These are phyloP conservation scores for Zymoseptoria pseudotritici DNA, from an alignment of 2,329 filamentous ascomycete genomes.

Conservation along the genomic window DNA sequence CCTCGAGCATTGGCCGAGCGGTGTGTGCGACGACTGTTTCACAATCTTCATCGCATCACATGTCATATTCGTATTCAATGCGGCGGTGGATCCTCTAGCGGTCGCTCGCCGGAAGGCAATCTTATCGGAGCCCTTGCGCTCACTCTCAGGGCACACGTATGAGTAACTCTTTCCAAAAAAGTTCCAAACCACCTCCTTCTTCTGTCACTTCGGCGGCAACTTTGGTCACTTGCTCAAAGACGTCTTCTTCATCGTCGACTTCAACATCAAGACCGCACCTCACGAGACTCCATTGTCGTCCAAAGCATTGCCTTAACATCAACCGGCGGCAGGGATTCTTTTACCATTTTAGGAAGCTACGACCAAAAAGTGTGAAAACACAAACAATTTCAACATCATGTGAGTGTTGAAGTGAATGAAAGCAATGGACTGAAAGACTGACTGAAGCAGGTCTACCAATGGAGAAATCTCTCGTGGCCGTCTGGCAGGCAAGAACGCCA, in stretches of 20 bases:
- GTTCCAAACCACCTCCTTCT: background rate
- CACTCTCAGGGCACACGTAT: background rate
- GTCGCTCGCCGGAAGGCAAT: background rate
- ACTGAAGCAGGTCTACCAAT: conserved; percentile 10
- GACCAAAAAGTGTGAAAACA: conserved; percentile 1
- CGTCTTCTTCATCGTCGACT: background rate
- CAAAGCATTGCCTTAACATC: background rate
- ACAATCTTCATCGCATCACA: background rate
- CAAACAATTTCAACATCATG: conserved; percentile 14
- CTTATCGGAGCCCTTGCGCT: background rate
- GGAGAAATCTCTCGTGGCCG: conserved; percentile 32
- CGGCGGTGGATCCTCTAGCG: background rate
- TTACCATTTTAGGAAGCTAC: conserved; percentile 11
- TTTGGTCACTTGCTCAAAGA: background rate
- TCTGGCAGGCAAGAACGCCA: conserved; percentile 58
- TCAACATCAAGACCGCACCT: background rate
- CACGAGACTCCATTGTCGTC: background rate
- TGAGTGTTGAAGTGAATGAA: conserved; percentile 1
- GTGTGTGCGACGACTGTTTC: background rate
- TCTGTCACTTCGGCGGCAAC: background rate
- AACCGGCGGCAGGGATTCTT: conserved; percentile 4
- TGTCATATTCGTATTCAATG: background rate
- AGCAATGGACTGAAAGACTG: conserved; percentile 2
- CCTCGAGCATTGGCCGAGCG: background rate
- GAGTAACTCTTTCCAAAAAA: background rate